A percentile compares a stretch with the other conserved stretches of the same genome.
phyloP scores from a whole-genome alignment of 106 monocot species.

The Allium fistulosum region DNA sequence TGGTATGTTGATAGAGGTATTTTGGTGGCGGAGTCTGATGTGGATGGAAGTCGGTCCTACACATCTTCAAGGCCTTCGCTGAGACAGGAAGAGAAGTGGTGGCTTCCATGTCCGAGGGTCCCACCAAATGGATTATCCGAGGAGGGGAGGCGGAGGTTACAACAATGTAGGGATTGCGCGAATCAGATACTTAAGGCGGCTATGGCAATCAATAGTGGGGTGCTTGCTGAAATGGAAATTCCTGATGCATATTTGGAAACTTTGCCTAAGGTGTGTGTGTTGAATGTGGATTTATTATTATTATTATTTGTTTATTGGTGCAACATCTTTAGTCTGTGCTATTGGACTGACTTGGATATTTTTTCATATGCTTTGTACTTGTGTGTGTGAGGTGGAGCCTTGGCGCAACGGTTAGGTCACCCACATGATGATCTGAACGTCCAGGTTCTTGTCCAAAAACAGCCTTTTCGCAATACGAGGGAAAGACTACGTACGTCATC shows the following conservation, averaged over 20 bases:
- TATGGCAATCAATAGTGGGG: constrained; percentile 86
- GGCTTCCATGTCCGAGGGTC: constrained; percentile 86
- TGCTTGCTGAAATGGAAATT: constrained; percentile 89
- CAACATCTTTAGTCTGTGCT: too few species aligned
- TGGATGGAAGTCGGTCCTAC: constrained; percentile 25
- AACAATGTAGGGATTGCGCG: constrained; percentile 74
- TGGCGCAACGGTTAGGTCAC: too few species aligned
- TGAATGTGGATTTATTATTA: too few species aligned
- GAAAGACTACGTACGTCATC: too few species aligned
- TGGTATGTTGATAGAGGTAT: constrained; percentile 90
- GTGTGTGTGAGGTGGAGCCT: too few species aligned
- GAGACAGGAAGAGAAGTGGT: constrained; percentile 98
- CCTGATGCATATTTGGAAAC: constrained; percentile 72
- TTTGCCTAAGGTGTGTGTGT: constrained; percentile 65
- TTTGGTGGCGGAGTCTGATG: constrained; percentile 45
- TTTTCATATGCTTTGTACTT: too few species aligned
- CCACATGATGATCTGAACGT: too few species aligned
- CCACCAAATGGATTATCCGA: constrained; percentile 65
- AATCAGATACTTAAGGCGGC: constrained; percentile 95
- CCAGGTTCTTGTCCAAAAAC: too few species aligned
- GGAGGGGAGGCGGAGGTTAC: constrained; percentile 57
- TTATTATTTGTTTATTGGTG: too few species aligned
- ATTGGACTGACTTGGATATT: too few species aligned
- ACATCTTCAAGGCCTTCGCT: constrained; percentile 42
- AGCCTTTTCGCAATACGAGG: too few species aligned